These are phyloP conservation scores for Tilletia indica DNA, from an alignment of 1,284 basidiomycete genomes.

Conservation along the genomic window DNA sequence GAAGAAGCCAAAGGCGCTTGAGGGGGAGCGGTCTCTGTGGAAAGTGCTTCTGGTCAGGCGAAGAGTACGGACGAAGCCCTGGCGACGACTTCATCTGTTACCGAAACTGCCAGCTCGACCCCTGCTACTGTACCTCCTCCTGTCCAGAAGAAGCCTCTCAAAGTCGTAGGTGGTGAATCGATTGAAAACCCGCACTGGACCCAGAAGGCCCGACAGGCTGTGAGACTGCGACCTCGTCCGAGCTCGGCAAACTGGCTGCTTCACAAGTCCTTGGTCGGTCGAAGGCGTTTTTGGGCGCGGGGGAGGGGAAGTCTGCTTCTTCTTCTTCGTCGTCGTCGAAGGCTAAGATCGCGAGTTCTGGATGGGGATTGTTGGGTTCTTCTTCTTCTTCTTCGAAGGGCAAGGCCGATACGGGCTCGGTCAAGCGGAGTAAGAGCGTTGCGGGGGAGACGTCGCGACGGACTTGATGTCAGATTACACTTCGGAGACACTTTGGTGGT, in stretches of 20 bases:
- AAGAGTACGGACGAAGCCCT: neutral
- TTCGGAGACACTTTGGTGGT: too few species aligned
- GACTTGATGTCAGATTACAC: too few species aligned
- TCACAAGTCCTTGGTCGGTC: neutral
- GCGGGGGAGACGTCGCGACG: neutral
- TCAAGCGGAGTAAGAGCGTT: slow-evolving; percentile 2
- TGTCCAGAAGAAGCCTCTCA: neutral
- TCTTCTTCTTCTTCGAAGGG: neutral
- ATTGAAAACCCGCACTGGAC: slow-evolving; percentile 20
- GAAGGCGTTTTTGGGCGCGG: neutral
- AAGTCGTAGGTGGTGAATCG: slow-evolving; percentile 15
- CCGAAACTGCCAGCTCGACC: neutral
- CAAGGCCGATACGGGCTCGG: neutral
- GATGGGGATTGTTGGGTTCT: neutral
- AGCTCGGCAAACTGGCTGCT: neutral
- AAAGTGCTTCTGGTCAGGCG: neutral
- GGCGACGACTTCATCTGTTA: neutral
- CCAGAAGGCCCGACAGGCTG: neutral
- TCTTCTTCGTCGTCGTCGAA: neutral
- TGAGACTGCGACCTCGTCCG: neutral
- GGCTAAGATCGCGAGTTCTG: neutral
- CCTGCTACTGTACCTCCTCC: neutral
- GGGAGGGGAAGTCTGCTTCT: neutral
- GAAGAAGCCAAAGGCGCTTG: neutral
- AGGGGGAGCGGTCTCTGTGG: neutral